These are phyloP conservation scores for Populus simonii DNA, from an alignment of 345 rosid species.

Conservation along the genomic window DNA sequence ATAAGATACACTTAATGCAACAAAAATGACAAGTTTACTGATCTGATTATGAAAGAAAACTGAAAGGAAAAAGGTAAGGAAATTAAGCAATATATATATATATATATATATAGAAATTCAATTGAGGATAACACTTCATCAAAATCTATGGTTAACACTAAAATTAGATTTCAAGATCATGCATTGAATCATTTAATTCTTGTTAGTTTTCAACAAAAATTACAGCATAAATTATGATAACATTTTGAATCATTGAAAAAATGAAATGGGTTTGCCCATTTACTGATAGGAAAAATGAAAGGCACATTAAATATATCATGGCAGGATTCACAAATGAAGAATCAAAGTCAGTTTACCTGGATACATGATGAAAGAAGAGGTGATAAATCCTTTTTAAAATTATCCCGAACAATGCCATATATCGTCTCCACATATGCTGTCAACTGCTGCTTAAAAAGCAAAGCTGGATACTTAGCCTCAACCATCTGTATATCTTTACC, in stretches of 20 bases:
- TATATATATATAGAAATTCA: not conserved
- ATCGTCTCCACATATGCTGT: conserved; percentile 95
- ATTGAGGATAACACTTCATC: not conserved
- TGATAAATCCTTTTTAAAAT: conserved; percentile 80
- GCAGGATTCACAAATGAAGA: not conserved
- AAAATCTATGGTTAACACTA: not conserved
- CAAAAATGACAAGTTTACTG: not conserved
- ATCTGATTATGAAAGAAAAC: not conserved
- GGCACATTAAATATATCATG: not conserved
- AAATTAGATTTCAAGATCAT: not conserved
- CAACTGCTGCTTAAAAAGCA: conserved; percentile 92
- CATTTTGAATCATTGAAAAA: not conserved
- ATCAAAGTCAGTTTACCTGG: conserved; percentile 48
- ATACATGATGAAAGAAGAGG: conserved; percentile 73
- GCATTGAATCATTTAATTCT: not conserved
- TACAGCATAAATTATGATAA: not conserved
- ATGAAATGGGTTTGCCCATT: not conserved
- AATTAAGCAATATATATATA: not conserved
- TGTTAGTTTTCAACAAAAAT: not conserved
- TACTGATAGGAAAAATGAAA: not conserved
- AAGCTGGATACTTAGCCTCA: conserved; percentile 95
- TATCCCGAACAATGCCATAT: conserved; percentile 90
- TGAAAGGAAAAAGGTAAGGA: not conserved
- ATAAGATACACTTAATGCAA: not conserved
- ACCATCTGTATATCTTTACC: conserved; percentile 64